Evolutionary conservation across 176 grass and related monocot genomes (phyloP), one percentile per base, ranked within the genome.

Genomic region (Puccinellia tenuiflora): DNA sequence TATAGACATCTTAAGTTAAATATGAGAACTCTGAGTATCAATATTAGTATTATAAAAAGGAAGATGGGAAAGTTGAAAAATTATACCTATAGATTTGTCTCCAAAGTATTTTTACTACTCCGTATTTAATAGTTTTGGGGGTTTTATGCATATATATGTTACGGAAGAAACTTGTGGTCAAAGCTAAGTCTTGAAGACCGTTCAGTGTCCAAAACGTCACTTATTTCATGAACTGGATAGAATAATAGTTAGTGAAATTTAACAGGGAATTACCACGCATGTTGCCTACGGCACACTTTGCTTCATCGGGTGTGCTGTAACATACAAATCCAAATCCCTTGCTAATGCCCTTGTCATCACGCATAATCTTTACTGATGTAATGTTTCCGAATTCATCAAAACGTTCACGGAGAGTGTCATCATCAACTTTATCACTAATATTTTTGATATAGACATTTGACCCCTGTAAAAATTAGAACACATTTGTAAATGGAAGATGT

Each of bases 281-380:
- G 54, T 17, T 93, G 38, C 45, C 80, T 35, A 98, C 85, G 9
- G 89, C 93, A 60, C 76, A 79, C 26, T 88, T 84, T 57, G 96
- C 96, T 86, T 96, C 96, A 59, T 96, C 96, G 0, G 91, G 89
- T 47, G 72, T 90, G 74, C 54, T 88, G 18, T 79, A 98, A 68
- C 96, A 98, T 38, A 98, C 93, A 40, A 98, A 98, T 0, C 96
- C 96, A 47, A 95, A 98, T 21, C 96, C 91, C 87, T 91, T 95
- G 25, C 96, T 98, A 63, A 91, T 76, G 15, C 93, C 93, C 83
- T 87, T 91, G 6, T 96, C 91, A 75, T 91, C 88, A 43, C 78
- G 85, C 96, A 98, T 98, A 40, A 98, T 86, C 66, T 95, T 96
- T 31, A 81, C 78, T 3, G 96, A 99, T 80, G 88, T 90, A 42